Base-by-base conservation (phyloP, 257 asterid genomes). In the Parsonsia alboflavescens region DNA sequence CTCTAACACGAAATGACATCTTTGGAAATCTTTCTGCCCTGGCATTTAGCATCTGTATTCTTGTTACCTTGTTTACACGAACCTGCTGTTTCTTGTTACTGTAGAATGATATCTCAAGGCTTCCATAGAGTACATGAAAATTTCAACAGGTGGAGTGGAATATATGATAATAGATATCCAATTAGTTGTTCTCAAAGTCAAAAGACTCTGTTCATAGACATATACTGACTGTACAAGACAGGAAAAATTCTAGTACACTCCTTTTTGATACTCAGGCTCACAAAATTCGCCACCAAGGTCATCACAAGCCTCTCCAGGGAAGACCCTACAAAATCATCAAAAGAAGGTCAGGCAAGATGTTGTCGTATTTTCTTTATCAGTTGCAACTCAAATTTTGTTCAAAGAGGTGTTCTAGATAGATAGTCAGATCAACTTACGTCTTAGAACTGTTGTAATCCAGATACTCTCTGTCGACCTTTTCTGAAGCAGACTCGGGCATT, bases 391-490 rank as follows among this genome's bases (percentile, higher is more conserved):
- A 59, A 62, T 1, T 12, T 7, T 10, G 45, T 16, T 22, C 44
- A 16, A 49, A 45, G n/a, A 36, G 15, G 65, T 63, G 36, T 4
- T 53, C 3, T 39, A 22, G 74, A 28, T 39, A 22, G 74, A 28
- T 41, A 49, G 6, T 33, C 62, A 28, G 76, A 65, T 46, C 7
- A 19, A 26, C 86, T 46, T 81, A 86, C 89, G 91, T 86, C 78
- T 78, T 88, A 17, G 87, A 80, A 58, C 80, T 81, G 4, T 79
- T 62, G 77, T 88, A 90, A 17, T 84, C 90, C 33, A 90, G 70
- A 70, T 88, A 86, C 76, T 86, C 96, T 77, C 92, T 84, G 2
- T 86, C 96, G 53, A 84, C 50, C 33, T 77, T 48, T 79, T 90
- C 91, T 0, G 65, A 1, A 36, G 78, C 49, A 5, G 56, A 65